phyloP scores from a whole-genome alignment of 495 filamentous ascomycete species.

The Tuber brumale region DNA sequence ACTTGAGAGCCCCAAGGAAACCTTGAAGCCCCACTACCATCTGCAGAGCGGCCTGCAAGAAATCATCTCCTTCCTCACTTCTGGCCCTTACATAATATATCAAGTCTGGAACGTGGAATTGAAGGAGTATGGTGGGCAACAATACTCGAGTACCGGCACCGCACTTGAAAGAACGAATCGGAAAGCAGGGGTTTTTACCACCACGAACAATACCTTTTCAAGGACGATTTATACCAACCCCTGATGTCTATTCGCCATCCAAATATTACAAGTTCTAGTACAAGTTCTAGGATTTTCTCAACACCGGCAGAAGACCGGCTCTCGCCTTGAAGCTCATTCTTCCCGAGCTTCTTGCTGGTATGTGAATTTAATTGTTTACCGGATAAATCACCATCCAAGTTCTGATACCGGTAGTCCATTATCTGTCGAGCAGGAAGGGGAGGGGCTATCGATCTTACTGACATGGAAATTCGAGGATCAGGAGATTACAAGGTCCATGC shows the following conservation, averaged over 20 bases:
- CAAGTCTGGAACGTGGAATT: not conserved
- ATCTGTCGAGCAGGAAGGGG: not conserved
- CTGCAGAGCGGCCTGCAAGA: not conserved
- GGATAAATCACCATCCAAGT: too few relatives aligned
- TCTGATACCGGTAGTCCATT: not conserved
- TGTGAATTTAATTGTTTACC: not conserved
- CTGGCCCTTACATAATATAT: not conserved
- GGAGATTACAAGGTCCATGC: not conserved
- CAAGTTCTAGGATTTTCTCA: too few relatives aligned
- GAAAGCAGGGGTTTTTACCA: not conserved
- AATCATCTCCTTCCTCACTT: not conserved
- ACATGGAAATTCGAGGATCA: not conserved
- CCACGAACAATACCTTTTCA: not conserved
- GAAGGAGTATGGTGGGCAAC: not conserved
- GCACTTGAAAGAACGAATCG: not conserved
- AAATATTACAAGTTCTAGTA: not conserved
- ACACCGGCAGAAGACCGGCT: not conserved
- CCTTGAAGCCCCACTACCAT: not conserved
- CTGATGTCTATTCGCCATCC: not conserved
- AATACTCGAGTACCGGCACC: not conserved
- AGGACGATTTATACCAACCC: not conserved
- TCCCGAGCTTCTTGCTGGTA: not conserved
- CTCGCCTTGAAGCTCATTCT: not conserved
- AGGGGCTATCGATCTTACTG: not conserved
- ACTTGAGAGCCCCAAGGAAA: not conserved